Evolutionary conservation across 371 early-diverging fungal genomes (phyloP).

Genomic region (Ordospora pajunii): DNA sequence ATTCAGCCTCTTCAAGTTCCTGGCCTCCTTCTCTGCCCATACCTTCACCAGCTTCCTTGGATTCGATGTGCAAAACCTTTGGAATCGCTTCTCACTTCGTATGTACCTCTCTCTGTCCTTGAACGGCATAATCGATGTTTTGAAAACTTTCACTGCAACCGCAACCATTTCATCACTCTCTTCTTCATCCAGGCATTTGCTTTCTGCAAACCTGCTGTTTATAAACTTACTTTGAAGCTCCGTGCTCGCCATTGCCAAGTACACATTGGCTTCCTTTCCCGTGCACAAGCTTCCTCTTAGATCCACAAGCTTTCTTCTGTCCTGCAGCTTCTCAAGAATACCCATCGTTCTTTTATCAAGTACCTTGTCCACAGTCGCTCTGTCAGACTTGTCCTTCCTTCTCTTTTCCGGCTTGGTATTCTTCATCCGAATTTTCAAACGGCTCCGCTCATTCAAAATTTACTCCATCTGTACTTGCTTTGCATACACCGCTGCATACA

Average conservation of each 20-base stretch:
- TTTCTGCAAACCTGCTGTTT: not conserved
- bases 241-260: constrained; percentile 39
- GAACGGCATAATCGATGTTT: constrained; percentile 91
- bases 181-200: not conserved
- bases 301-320: constrained; percentile 73
- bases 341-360: constrained; percentile 89
- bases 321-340: constrained; percentile 85
- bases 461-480: not conserved
- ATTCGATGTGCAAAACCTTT: constrained; percentile 84
- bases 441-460: not conserved
- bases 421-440: constrained; percentile 25
- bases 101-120: constrained; percentile 96
- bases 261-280: constrained; percentile 74
- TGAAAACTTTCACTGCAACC: constrained; percentile 91
- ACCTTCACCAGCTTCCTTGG: constrained; percentile 95
- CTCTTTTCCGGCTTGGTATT: constrained; percentile 45
- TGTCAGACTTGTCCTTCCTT: constrained; percentile 75
- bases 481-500: not conserved
- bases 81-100: constrained; percentile 85
- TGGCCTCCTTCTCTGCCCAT: constrained; percentile 99
- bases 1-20: constrained; percentile 83
- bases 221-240: constrained; percentile 51
- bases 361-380: constrained; percentile 91
- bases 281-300: constrained; percentile 91
- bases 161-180: constrained; percentile 66